Evolutionary conservation across 768 basidiomycete species (phyloP).

Genomic region (Coprinopsis marcescibilis): DNA sequence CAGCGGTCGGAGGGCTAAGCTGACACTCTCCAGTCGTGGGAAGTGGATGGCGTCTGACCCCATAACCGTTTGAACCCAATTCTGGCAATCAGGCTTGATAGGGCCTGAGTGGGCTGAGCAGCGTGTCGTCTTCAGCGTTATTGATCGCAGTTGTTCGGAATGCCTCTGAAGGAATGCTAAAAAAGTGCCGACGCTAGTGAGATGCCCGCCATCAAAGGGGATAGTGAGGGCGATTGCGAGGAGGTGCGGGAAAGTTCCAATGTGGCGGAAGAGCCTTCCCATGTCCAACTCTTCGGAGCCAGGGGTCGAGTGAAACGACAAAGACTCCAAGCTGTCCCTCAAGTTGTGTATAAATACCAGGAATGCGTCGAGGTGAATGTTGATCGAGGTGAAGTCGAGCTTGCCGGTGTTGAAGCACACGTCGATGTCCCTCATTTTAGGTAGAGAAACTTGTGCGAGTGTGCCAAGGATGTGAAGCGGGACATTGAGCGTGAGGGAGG

Average conservation of each 20-base stretch:
- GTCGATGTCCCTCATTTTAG: slow-evolving; percentile 29
- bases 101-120: slow-evolving; percentile 17
- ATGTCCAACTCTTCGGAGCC: slow-evolving; percentile 35
- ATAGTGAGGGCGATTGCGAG: slow-evolving; percentile 34
- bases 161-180: slow-evolving; percentile 32
- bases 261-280: slow-evolving; percentile 27
- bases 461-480: slow-evolving; percentile 31
- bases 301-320: slow-evolving; percentile 31
- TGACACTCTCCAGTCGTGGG: slow-evolving; percentile 26
- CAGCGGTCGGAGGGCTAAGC: slow-evolving; percentile 35
- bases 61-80: slow-evolving; percentile 39
- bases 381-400: slow-evolving; percentile 24
- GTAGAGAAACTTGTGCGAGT: slow-evolving; percentile 28
- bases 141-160: slow-evolving; percentile 25
- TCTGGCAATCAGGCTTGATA: slow-evolving; percentile 23
- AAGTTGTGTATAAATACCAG: slow-evolving; percentile 36
- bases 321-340: slow-evolving; percentile 28
- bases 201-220: slow-evolving; percentile 39
- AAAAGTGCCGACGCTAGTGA: slow-evolving; percentile 28
- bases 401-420: slow-evolving; percentile 30
- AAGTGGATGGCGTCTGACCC: slow-evolving; percentile 23
- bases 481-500: slow-evolving; percentile 31
- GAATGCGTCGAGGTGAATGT: slow-evolving; percentile 32
- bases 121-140: slow-evolving; percentile 30
- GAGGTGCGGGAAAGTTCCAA: slow-evolving; percentile 36